Evolutionary conservation across 768 basidiomycete genomes (phyloP), one percentile per base, ranked within the genome.

Genomic region (Pisolithus marmoratus): DNA sequence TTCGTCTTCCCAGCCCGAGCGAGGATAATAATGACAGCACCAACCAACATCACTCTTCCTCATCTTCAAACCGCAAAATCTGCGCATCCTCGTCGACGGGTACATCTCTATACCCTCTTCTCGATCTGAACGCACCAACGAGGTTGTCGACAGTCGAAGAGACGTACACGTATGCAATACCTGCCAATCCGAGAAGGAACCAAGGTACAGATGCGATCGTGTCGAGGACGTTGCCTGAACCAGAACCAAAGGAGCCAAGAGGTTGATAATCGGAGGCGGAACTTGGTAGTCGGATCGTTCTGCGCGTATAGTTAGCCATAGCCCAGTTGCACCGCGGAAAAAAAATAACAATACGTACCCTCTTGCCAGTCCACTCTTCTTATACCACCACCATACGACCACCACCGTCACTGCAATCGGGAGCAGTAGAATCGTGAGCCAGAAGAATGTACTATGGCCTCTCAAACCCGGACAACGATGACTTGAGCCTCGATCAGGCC

Each of bases 21-120:
- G 40, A 22, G 27, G 17, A 26, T 29, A 23, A 52, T 17, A 24
- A 27, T 12, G 12, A 17, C 40, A 5, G 22, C 12, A 46, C 43
- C 22, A 46, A 14, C 14, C 14, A 20, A 19, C 23, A 29, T 19
- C 26, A n/a, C 59, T 61, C 63, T 38, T 81, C 80, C 54, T 92
- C 90, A 58, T 93, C 90, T 60, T 91, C 88, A 61, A 93, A 93
- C 48, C 83, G 76, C 51, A 93, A 69, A 52, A 93, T 81, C 69
- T 90, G 90, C 20, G 90, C 90, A 67, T 94, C 91, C 66, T 92
- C 90, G 62, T 94, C 91, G 48, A 92, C 78, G 1, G 88, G 81
- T 48, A 93, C 66, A 59, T 88, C 78, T 58, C 90, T 74, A 59
- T 88, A 93, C 37, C 90, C 90, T 19, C 82, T 72, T 51, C 82